A percentile compares a stretch with the other conserved stretches of the same genome.
phyloP scores from a whole-genome alignment of 1,139 yeast species.

The Kurtzmaniella quercitrusa region DNA sequence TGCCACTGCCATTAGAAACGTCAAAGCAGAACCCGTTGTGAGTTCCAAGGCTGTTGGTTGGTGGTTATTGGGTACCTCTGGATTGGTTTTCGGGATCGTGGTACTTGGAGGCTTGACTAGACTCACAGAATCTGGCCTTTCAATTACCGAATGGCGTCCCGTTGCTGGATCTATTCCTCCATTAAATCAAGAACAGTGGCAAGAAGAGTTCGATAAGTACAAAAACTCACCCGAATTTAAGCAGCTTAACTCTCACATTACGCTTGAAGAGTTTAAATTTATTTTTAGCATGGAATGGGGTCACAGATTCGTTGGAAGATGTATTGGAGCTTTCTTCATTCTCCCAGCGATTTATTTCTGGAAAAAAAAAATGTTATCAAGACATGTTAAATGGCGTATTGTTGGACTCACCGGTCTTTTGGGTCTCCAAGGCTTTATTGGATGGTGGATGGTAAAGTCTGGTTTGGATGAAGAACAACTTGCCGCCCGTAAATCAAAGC shows the following conservation, averaged over 20 bases:
- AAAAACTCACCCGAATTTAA: slow-evolving; percentile 87
- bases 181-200: slow-evolving; percentile 75
- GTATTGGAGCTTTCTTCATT: slow-evolving; percentile 79
- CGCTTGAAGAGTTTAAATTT: slow-evolving; percentile 89
- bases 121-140: slow-evolving; percentile 90
- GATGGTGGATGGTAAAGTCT: slow-evolving; percentile 99
- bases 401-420: slow-evolving; percentile 70
- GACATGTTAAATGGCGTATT: slow-evolving; percentile 64
- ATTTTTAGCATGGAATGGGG: slow-evolving; percentile 98
- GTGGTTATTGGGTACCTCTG: slow-evolving; percentile 89
- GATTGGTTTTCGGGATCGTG: slow-evolving; percentile 90
- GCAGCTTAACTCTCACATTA: slow-evolving; percentile 83
- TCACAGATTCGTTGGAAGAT: slow-evolving; percentile 88
- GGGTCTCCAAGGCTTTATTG: slow-evolving; percentile 92
- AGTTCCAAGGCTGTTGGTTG: slow-evolving; percentile 65
- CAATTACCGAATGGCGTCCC: slow-evolving; percentile 98
- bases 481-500: slow-evolving; percentile 78
- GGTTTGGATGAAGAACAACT: slow-evolving; percentile 84
- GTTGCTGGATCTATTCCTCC: slow-evolving; percentile 96
- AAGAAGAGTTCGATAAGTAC: slow-evolving; percentile 75
- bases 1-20: background rate
- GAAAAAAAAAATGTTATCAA: slow-evolving; percentile 59
- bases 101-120: slow-evolving; percentile 96
- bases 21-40: slow-evolving; percentile 14
- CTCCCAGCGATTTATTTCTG: slow-evolving; percentile 85